These are phyloP conservation scores for Bipolaris gigantea DNA, from an alignment of 2,329 filamentous ascomycete genomes.

Conservation along the genomic window DNA sequence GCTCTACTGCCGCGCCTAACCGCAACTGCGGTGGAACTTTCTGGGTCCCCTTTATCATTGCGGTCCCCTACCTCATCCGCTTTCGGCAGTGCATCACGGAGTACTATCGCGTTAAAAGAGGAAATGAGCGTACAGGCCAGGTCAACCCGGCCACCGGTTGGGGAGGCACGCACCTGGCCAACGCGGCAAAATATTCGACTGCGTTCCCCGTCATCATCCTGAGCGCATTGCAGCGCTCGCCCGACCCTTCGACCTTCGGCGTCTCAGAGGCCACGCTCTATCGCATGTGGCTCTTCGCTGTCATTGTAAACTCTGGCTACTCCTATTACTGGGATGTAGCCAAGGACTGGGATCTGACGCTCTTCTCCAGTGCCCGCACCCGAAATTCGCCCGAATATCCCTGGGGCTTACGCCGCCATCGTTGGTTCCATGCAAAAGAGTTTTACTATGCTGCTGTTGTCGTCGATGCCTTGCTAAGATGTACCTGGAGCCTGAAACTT, in stretches of 20 bases:
- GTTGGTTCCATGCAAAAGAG: constrained; percentile 70
- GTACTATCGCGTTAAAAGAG: constrained; percentile 70
- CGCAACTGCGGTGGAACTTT: constrained; percentile 77
- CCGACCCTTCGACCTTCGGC: constrained; percentile 55
- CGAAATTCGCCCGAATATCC: constrained; percentile 67
- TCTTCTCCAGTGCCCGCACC: constrained; percentile 66
- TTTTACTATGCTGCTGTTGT: constrained; percentile 82
- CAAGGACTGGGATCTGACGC: constrained; percentile 92
- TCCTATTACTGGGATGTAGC: constrained; percentile 99
- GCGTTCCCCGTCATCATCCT: constrained; percentile 90
- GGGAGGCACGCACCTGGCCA: constrained; percentile 87
- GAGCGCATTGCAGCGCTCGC: constrained; percentile 70
- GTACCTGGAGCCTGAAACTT: constrained; percentile 89
- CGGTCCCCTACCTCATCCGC: constrained; percentile 80
- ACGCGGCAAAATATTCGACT: constrained; percentile 91
- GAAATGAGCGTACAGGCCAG: constrained; percentile 45
- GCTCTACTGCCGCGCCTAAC: constrained; percentile 79
- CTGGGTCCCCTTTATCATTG: constrained; percentile 81
- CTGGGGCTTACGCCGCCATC: constrained; percentile 74
- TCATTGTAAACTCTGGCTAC: constrained; percentile 83
- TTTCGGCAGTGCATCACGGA: constrained; percentile 91
- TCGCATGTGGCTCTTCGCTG: constrained; percentile 65
- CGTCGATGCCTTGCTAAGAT: constrained; percentile 79
- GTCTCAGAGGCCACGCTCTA: constrained; percentile 60
- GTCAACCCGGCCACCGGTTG: constrained; percentile 59